Conservation (phyloP, 2,329 filamentous ascomycete species). For the Diaporthe sp. region DNA sequence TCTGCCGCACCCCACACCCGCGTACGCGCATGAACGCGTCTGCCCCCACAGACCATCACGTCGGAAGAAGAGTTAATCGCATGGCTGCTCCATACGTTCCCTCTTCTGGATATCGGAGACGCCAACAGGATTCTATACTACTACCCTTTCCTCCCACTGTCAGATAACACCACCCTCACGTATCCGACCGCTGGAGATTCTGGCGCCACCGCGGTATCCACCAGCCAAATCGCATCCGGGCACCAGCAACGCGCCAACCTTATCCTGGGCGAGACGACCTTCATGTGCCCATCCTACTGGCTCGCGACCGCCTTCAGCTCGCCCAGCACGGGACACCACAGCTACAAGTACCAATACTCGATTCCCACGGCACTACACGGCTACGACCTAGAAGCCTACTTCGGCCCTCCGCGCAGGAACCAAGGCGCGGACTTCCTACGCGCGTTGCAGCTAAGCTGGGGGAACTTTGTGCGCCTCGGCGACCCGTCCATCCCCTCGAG, state of each 20-base stretch:
- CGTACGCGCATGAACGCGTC: no score
- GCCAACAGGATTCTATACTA: constrained; percentile 41
- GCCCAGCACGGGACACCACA: constrained; percentile 35
- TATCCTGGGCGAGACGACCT: constrained; percentile 61
- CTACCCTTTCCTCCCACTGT: constrained; percentile 37
- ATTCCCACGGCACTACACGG: constrained; percentile 48
- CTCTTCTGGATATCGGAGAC: constrained; percentile 51
- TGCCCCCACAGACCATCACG: constrained; percentile 54
- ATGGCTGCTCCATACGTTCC: constrained; percentile 42
- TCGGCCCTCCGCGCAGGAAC: constrained; percentile 25
- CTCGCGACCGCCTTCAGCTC: constrained; percentile 54
- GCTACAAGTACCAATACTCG: constrained; percentile 57
- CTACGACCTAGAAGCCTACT: constrained; percentile 46
- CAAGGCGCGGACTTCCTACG: constrained; percentile 9
- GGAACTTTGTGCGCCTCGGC: not conserved
- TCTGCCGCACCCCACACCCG: no score
- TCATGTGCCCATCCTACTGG: constrained; percentile 65
- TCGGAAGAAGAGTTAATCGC: constrained; percentile 43
- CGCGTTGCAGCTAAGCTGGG: not conserved
- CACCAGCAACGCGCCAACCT: constrained; percentile 60
- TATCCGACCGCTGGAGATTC: constrained; percentile 45
- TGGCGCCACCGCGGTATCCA: constrained; percentile 41
- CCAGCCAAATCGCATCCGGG: constrained; percentile 51
- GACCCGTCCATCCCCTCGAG: not conserved
- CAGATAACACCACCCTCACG: constrained; percentile 15